Evolutionary conservation across 1,284 basidiomycete species (phyloP).

Genomic region (Ustilago nuda): DNA sequence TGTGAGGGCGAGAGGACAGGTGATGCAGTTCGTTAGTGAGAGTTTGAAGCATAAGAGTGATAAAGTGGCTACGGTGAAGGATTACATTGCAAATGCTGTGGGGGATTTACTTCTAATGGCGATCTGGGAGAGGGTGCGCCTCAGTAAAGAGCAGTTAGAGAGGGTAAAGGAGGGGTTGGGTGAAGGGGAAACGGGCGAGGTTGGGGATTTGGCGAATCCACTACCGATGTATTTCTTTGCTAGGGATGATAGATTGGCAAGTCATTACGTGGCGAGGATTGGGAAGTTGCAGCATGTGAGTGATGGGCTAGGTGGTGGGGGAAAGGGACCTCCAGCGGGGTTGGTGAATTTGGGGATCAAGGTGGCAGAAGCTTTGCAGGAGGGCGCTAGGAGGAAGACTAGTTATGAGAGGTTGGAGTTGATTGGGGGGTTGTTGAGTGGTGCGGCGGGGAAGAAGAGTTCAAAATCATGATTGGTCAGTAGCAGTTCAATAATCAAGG

Average conservation of each 20-base stretch:
- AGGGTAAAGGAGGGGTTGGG: conserved; percentile 5
- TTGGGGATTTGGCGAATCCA: conserved; percentile 43
- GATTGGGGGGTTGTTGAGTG: conserved; percentile 12
- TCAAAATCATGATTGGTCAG: conserved; percentile 1
- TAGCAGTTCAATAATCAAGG: not conserved
- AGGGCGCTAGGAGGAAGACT: conserved; percentile 40
- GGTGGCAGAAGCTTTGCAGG: conserved; percentile 29
- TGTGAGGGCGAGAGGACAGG: conserved; percentile 34
- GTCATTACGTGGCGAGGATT: conserved; percentile 30
- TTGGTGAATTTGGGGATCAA: conserved; percentile 30
- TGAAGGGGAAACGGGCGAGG: conserved; percentile 22
- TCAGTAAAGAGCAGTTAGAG: conserved; percentile 25
- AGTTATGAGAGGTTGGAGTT: conserved; percentile 41
- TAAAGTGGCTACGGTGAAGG: conserved; percentile 60
- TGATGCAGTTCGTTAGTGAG: conserved; percentile 59
- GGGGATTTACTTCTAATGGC: conserved; percentile 65
- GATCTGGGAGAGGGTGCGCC: conserved; percentile 54
- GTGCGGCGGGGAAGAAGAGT: not conserved
- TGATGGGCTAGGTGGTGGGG: conserved; percentile 6
- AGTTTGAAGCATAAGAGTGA: conserved; percentile 44
- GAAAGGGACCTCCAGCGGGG: conserved; percentile 6
- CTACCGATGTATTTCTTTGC: conserved; percentile 62
- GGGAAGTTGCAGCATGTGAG: conserved; percentile 18
- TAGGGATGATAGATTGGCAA: conserved; percentile 56
- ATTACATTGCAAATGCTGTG: conserved; percentile 63